These are phyloP conservation scores for Coemansia sp. DNA, from an alignment of 192 early-diverging fungal genomes.

Conservation along the genomic window DNA sequence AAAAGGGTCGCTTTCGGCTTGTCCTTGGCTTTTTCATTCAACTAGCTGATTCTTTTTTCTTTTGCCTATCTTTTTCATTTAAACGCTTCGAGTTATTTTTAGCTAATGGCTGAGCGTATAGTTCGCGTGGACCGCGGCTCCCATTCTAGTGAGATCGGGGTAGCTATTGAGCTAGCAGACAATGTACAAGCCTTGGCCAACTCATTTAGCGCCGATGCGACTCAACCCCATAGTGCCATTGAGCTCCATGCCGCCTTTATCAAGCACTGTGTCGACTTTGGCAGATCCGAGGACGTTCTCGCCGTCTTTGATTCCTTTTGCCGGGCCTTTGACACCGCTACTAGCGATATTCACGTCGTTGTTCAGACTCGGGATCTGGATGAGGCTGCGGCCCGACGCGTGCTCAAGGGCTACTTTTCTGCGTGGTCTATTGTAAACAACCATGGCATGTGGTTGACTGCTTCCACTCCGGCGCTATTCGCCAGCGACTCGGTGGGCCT, in stretches of 20 bases:
- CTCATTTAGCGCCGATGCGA: not conserved
- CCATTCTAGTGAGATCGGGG: not conserved
- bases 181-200: not conserved
- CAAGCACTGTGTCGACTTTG: slow-evolving; percentile 6
- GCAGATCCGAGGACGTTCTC: not conserved
- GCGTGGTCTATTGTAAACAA: slow-evolving; percentile 12
- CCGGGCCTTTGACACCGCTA: not conserved
- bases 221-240: not conserved
- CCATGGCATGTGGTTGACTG: not conserved
- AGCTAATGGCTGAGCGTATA: not conserved
- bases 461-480: slow-evolving; percentile 15
- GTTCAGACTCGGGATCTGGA: slow-evolving; percentile 7
- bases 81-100: not conserved
- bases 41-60: not conserved
- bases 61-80: not conserved
- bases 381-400: slow-evolving; percentile 5
- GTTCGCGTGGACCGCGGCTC: not conserved
- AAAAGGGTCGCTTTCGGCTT: not conserved
- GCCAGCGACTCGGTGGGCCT: slow-evolving; percentile 55
- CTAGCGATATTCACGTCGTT: slow-evolving; percentile 15
- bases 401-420: slow-evolving; percentile 30
- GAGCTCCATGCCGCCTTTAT: slow-evolving; percentile 15
- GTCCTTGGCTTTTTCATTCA: not conserved
- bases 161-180: not conserved
- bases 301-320: slow-evolving; percentile 9